A percentile compares a stretch with the other conserved stretches of the same genome.
phyloP scores from a whole-genome alignment of 306 rosid species.

The Gleditsia sinensis region DNA sequence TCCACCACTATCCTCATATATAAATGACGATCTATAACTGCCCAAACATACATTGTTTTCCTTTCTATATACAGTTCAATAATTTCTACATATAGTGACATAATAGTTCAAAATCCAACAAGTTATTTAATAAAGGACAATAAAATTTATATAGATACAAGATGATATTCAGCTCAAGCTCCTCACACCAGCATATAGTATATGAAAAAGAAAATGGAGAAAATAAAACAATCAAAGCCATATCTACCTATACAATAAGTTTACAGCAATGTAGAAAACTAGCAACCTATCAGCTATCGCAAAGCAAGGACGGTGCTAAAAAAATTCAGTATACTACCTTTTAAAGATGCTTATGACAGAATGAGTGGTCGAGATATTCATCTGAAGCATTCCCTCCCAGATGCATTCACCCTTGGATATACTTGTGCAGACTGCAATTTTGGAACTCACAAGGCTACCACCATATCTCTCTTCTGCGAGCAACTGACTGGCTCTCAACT shows the following conservation, averaged over 20 bases:
- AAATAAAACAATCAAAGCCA: slow-evolving; percentile 7
- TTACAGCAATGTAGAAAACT: not conserved
- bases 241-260: not conserved
- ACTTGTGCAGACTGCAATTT: slow-evolving; percentile 32
- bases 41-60: not conserved
- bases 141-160: not conserved
- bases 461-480: slow-evolving; percentile 39
- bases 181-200: not conserved
- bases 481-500: slow-evolving; percentile 34
- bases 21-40: not conserved
- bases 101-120: not conserved
- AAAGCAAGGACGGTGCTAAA: not conserved
- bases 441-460: slow-evolving; percentile 35
- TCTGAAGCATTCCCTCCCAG: slow-evolving; percentile 86
- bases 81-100: not conserved
- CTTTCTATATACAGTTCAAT: not conserved
- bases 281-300: not conserved
- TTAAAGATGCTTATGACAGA: slow-evolving; percentile 65
- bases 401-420: slow-evolving; percentile 50
- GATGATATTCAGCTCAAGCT: not conserved
- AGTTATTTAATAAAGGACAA: not conserved
- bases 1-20: not conserved
- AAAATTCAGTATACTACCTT: slow-evolving; percentile 57
- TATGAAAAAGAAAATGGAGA: not conserved
- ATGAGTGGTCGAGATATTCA: slow-evolving; percentile 57